Evolutionary conservation across 805 yeast genomes (phyloP), one percentile per base, ranked within the genome.

Genomic region (Sugiyamaella mastotermitis): DNA sequence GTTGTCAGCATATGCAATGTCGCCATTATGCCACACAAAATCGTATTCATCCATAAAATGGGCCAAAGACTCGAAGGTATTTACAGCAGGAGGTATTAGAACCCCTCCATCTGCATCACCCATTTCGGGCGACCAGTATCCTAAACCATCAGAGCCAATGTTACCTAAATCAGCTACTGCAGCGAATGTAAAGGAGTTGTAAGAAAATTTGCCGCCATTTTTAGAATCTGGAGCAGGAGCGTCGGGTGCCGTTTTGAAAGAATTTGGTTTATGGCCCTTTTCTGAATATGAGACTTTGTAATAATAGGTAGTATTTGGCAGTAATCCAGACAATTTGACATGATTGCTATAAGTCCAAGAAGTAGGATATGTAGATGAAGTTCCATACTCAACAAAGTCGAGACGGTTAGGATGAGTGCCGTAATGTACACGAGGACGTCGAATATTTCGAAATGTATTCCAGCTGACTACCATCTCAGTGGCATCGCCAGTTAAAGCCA

Each of bases 1-100:
- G 21, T 51, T 37, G 42, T 57, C 61, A 9, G 61, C 57, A 33
- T 57, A 57, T 16, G 55, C 57, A 33, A 57, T 36, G 38, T 57
- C 61, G 26, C 61, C 61, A 7, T 51, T 49, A 34, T 52, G 57
- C 46, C 52, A 48, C 15, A 48, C 32, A 35, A 50, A 50, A 22
- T 48, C 53, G 38, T 44, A 51, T 11, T 47, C 39, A 39, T 50
- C 51, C 9, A 35, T 17, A 26, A 28, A 25, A 14, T 37, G 40
- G 13, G 18, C 25, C 22, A 50, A 41, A 9, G 55, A 46, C 31
- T 46, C 52, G 18, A 50, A 37, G 17, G 55, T 50, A 27, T 31
- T 18, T 18, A 27, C 19, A 11, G 14, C 14, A 2, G 39, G 43
- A 14, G 42, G 34, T 42, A 2, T 33, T 31, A 22, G 31, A 16